A percentile compares a stretch with the other conserved stretches of the same genome.
Conservation (phyloP, 139 green algal species). For the Gonium pectorale region DNA sequence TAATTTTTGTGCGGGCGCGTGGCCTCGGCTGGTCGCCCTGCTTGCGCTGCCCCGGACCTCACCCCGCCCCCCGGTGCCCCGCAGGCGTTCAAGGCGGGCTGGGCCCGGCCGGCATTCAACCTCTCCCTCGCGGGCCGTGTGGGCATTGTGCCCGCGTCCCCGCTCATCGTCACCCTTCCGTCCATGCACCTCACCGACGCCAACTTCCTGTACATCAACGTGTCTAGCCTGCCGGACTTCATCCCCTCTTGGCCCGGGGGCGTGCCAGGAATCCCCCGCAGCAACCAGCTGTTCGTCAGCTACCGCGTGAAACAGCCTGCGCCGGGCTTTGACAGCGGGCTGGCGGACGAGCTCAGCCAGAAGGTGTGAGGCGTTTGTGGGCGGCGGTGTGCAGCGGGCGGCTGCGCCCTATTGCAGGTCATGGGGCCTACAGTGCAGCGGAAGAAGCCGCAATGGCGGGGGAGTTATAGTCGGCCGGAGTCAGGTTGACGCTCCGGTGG, state of each 20-base stretch:
- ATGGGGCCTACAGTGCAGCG: not conserved
- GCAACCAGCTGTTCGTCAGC: not conserved
- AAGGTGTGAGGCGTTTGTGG: not conserved
- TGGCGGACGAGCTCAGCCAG: not conserved
- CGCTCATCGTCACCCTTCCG: not conserved
- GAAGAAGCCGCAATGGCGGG: no score
- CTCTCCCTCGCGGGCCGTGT: not conserved
- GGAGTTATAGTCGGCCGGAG: no score
- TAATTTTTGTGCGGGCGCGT: no score
- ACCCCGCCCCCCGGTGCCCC: not conserved
- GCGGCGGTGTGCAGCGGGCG: not conserved
- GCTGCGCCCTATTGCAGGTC: no score
- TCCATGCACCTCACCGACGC: not conserved
- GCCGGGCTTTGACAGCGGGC: not conserved
- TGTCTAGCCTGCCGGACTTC: not conserved
- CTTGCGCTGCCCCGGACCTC: no score
- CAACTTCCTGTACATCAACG: not conserved
- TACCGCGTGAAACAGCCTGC: not conserved
- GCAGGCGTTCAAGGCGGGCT: conserved; percentile 20
- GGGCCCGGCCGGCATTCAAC: not conserved
- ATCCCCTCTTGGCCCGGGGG: not conserved
- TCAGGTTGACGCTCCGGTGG: no score
- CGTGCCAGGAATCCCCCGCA: not conserved
- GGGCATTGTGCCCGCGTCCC: not conserved
- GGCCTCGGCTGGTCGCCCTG: no score